Evolutionary conservation across 2,329 filamentous ascomycete species (phyloP).

Genomic region (Exutisphaerella laricina): DNA sequence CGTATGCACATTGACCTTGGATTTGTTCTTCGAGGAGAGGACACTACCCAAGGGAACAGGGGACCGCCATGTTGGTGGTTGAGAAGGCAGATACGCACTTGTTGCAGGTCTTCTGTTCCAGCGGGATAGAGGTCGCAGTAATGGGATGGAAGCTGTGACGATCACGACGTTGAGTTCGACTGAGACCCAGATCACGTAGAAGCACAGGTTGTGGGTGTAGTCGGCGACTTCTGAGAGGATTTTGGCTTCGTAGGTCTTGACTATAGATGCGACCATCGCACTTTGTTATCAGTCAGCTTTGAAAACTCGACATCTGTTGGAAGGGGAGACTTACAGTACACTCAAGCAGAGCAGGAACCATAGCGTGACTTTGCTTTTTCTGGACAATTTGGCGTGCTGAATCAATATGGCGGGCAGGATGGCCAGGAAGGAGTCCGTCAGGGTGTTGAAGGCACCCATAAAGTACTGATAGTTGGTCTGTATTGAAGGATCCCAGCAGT

Average conservation of each 20-base stretch:
- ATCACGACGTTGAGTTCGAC: constrained; percentile 35
- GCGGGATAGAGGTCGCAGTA: constrained; percentile 23
- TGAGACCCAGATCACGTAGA: constrained; percentile 27
- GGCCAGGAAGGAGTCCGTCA: constrained; percentile 29
- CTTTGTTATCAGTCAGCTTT: constrained; percentile 1
- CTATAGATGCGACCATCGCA: constrained; percentile 29
- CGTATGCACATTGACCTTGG: constrained; percentile 5
- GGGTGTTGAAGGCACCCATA: constrained; percentile 26
- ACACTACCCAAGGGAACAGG: constrained; percentile 9
- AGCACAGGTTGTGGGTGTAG: constrained; percentile 27
- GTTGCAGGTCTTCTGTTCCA: not conserved
- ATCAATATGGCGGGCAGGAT: constrained; percentile 29
- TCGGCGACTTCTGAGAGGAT: constrained; percentile 25
- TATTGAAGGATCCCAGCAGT: constrained; percentile 21
- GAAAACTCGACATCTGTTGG: too few relatives aligned
- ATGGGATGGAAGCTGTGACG: constrained; percentile 28
- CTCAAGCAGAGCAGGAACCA: constrained; percentile 26
- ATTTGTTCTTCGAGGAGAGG: constrained; percentile 11
- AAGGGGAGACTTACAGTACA: constrained; percentile 15
- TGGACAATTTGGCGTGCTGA: constrained; percentile 24
- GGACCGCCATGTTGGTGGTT: constrained; percentile 5
- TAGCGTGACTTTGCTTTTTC: constrained; percentile 25
- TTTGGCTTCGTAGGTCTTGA: constrained; percentile 29
- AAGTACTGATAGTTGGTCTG: constrained; percentile 22
- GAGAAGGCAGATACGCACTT: constrained; percentile 1